These are phyloP conservation scores for Adiantum capillusveneris DNA, from an alignment of 75 land plant genomes.

Conservation along the genomic window DNA sequence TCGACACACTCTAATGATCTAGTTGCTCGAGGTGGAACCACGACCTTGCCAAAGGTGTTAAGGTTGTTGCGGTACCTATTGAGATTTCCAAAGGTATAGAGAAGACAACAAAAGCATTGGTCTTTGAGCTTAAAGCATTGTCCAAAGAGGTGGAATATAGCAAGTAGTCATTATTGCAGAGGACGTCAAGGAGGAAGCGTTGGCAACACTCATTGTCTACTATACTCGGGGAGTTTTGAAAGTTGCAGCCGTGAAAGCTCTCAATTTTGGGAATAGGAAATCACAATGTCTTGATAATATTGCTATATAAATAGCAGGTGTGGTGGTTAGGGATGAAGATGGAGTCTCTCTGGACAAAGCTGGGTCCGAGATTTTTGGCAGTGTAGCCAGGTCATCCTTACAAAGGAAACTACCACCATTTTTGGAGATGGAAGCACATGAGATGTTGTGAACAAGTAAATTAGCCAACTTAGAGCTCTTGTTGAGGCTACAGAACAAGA, in stretches of 20 bases:
- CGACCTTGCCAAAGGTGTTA: too few relatives aligned
- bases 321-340: too few relatives aligned
- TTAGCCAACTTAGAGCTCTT: slow-evolving; percentile 81
- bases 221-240: slow-evolving; percentile 59
- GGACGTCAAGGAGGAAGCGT: slow-evolving; percentile 70
- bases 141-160: too few relatives aligned
- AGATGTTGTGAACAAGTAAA: slow-evolving; percentile 81
- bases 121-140: too few relatives aligned
- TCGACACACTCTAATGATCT: too few relatives aligned
- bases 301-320: slow-evolving; percentile 64
- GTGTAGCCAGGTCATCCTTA: too few relatives aligned
- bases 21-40: too few relatives aligned
- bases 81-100: too few relatives aligned
- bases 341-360: too few relatives aligned
- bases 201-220: slow-evolving; percentile 68
- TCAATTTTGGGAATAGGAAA: slow-evolving; percentile 66
- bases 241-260: slow-evolving; percentile 85
- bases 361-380: too few relatives aligned
- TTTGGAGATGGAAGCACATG: slow-evolving; percentile 68
- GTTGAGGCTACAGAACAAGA: slow-evolving; percentile 51
- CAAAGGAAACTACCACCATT: slow-evolving; percentile 88
- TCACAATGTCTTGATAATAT: slow-evolving; percentile 86
- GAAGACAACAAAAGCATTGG: too few relatives aligned
- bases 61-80: too few relatives aligned
- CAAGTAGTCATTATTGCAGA: slow-evolving; percentile 87